Base-by-base conservation (phyloP, 768 basidiomycete genomes). In the Leccinum boreale region DNA sequence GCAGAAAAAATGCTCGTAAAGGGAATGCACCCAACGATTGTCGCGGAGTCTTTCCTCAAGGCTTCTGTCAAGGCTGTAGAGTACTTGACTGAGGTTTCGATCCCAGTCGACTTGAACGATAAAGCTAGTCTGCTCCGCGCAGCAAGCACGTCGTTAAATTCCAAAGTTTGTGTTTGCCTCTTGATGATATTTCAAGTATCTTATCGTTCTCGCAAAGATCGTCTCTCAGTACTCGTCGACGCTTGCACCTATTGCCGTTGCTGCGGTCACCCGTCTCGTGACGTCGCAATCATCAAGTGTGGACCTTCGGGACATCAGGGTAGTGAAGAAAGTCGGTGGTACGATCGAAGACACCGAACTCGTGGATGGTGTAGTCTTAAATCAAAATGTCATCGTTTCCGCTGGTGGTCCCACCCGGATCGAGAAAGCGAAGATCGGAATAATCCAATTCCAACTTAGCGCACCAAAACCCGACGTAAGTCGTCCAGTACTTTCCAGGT, bases 291-390 rank as follows among this genome's bases (percentile, higher is more conserved):
- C 95, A 4, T 89, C 91, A 10, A 98, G 94, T 67, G 97, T 99
- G 52, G 97, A 99, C 74, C 85, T 99, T 23, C 84, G 94, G 58
- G 97, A 99, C 73, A 88, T 98, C 69, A 87, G 97, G 31, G 81
- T 99, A 62, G 94, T 99, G 52, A 98, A 96, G 78, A 98, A 98
- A 73, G 92, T 98, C 52, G 97, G 97, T 21, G 97, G 97, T 45
- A 98, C 97, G 2, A 99, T 99, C 60, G 97, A 99, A 73, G 97
- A 99, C 73, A 98, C 97, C 3, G 94, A 98, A 66, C 83, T 99
- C 17, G 83, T 97, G 24, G 94, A 98, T 57, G 97, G 97, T 54
- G 89, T 98, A 52, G 94, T 98, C n/a, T 79, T 99, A 56, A 92
- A 97, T 73, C 97, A 99, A 77, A 94, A 90, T 64, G 94, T 95